A percentile compares a stretch with the other conserved stretches of the same genome.
phyloP scores from a whole-genome alignment of 495 filamentous ascomycete genomes.

The Aspergillus heteromorphus region DNA sequence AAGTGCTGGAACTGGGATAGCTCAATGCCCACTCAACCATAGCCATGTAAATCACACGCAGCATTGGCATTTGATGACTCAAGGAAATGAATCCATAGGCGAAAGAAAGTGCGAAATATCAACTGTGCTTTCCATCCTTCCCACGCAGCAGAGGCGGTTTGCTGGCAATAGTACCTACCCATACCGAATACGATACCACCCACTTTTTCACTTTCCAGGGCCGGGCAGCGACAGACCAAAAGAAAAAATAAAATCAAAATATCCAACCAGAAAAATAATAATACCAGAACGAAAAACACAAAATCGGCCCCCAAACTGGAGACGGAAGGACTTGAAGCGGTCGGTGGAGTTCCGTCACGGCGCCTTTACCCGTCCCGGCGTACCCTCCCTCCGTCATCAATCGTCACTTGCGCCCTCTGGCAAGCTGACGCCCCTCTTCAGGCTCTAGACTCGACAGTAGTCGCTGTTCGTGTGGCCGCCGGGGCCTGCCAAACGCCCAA shows the following conservation, averaged over 20 bases:
- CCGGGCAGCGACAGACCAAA: background rate
- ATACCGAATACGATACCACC: no score
- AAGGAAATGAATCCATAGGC: background rate
- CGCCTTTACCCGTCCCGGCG: constrained; percentile 28
- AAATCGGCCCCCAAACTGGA: constrained; percentile 13
- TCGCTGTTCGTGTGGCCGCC: constrained; percentile 12
- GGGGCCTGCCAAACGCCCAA: constrained; percentile 22
- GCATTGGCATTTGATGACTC: background rate
- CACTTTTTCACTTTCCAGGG: background rate
- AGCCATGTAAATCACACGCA: constrained; percentile 5
- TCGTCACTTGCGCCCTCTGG: constrained; percentile 15
- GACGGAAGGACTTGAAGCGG: constrained; percentile 19
- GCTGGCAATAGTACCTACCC: no score
- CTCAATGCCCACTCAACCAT: constrained; percentile 1
- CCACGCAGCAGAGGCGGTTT: no score
- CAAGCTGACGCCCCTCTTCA: constrained; percentile 18
- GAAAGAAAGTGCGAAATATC: background rate
- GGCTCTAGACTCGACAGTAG: constrained; percentile 19
- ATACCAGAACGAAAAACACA: no score
- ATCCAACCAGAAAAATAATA: background rate
- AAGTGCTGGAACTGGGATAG: constrained; percentile 15
- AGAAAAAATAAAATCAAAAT: background rate
- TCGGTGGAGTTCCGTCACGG: constrained; percentile 21
- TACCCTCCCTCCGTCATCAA: constrained; percentile 20
- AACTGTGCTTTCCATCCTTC: background rate